Conservation (phyloP, 768 basidiomycete genomes). For the Macrolepiota albuminosa region DNA sequence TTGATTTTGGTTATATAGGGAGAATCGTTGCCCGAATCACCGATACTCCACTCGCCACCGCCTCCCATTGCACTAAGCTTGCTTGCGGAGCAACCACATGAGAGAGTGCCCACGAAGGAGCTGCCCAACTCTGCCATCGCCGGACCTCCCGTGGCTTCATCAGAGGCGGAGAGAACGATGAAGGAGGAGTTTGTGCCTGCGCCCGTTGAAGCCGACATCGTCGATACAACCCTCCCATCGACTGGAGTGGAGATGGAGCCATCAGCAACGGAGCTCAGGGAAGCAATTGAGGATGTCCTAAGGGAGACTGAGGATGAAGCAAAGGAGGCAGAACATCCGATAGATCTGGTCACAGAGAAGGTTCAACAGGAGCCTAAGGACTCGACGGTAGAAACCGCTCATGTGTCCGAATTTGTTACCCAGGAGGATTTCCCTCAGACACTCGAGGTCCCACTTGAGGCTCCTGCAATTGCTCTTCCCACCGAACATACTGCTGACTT, state of each 20-base stretch:
- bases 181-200: background rate
- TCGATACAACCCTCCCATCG: slow-evolving; percentile 5
- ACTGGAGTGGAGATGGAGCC: background rate
- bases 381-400: background rate
- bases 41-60: slow-evolving; percentile 10
- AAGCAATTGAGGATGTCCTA: background rate
- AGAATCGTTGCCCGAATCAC: slow-evolving; percentile 12
- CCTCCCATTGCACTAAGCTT: background rate
- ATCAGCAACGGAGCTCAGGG: background rate
- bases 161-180: background rate
- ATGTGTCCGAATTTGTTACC: background rate
- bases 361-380: background rate
- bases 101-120: background rate
- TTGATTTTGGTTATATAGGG: background rate
- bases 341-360: background rate
- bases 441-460: background rate
- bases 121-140: background rate
- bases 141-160: background rate
- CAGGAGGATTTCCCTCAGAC: background rate
- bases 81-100: background rate
- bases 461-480: background rate
- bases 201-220: slow-evolving; percentile 2
- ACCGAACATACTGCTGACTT: background rate
- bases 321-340: background rate
- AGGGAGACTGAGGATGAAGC: background rate